Evolutionary conservation across 2,329 filamentous ascomycete species (phyloP).

Genomic region (Botrytis aclada): DNA sequence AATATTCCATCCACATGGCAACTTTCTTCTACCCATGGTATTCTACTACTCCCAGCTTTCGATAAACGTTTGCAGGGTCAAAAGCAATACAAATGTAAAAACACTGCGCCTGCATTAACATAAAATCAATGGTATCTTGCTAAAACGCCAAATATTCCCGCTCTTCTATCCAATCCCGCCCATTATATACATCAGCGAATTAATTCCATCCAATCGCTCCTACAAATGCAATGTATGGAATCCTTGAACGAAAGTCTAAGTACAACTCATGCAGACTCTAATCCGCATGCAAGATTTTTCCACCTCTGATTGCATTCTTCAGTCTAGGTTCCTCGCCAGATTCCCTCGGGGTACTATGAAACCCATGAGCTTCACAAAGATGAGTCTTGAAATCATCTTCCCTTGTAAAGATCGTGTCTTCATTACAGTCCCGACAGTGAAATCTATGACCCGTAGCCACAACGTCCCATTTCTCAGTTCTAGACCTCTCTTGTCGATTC

Average conservation of each 20-base stretch:
- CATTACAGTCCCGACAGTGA: neutral
- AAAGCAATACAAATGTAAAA: neutral
- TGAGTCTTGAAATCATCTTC: neutral
- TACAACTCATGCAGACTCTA: neutral
- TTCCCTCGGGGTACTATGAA: neutral
- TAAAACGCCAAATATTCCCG: neutral
- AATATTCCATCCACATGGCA: neutral
- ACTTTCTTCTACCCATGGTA: neutral
- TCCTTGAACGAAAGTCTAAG: neutral
- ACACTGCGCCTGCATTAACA: neutral
- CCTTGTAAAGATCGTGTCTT: neutral
- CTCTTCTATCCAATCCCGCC: neutral
- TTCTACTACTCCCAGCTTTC: no score
- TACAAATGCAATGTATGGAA: neutral
- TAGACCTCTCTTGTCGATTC: constrained; percentile 2
- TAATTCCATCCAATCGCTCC: neutral
- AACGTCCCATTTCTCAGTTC: neutral
- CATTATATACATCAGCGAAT: neutral
- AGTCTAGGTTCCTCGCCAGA: neutral
- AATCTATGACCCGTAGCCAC: neutral
- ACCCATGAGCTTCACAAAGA: neutral
- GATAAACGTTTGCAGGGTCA: neutral
- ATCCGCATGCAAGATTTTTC: neutral
- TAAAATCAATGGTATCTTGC: neutral
- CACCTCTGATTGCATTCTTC: neutral